Evolutionary conservation across 2,329 filamentous ascomycete genomes (phyloP), one percentile per base, ranked within the genome.

Genomic region (Grosmannia clavigera): DNA sequence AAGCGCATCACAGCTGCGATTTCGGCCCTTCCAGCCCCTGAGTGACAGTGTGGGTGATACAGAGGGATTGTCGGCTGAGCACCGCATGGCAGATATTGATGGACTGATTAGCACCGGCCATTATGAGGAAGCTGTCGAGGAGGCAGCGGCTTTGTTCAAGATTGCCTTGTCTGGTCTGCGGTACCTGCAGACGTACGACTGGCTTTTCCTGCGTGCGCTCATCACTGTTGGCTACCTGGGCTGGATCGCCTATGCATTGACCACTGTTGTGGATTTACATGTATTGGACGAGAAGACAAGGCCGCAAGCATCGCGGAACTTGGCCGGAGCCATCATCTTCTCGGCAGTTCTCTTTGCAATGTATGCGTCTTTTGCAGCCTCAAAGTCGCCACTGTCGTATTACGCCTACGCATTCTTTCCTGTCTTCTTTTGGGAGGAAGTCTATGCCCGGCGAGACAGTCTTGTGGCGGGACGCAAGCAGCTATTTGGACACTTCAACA

Each of bases 121-220:
- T 54, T 85, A 85, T 64, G 84, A 92, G 60, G 82, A 89, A 66
- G 90, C 92, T 1, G 96, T 97, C 66, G 77, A 83, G 61, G 82
- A 88, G 67, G 90, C 89, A 1, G 84, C 87, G 51, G 81, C 84
- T 33, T 78, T 99, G 16, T 88, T 97, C 62, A 81, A 87, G 61
- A 75, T 89, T 57, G 87, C 84, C 1, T 79, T 99, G 1, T 82
- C 90, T 63, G 94, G 94, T 9, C 76, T 99, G 62, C 83, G 94
- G 57, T 99, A 99, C 70, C 80, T 99, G 31, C 94, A 99, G 72
- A 99, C 92, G 0, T 99, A 99, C 68, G 94, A 99, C 74, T 99
- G 94, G 94, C 79, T 99, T 2, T 99, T 99, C 73, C 76, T 99
- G 43, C 82, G 94, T 62, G 87, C 90, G 2, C 78, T 99, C 57